Conservation (phyloP, 2,329 filamentous ascomycete genomes). For the Hypoxylon sp. region DNA sequence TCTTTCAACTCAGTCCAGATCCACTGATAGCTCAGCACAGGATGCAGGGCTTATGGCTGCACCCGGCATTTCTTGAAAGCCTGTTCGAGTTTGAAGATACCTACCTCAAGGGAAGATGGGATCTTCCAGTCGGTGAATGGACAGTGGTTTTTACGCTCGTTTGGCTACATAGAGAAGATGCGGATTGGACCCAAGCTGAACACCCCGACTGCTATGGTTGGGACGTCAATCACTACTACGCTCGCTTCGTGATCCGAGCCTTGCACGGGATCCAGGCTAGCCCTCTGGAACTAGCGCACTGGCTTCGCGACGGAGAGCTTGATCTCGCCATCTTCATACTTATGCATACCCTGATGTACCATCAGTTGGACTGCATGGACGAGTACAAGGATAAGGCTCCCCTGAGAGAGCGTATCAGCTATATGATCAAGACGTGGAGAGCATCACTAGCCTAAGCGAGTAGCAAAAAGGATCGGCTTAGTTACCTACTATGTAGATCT, state of each 20-base stretch:
- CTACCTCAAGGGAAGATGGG: slow-evolving; percentile 36
- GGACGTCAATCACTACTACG: slow-evolving; percentile 42
- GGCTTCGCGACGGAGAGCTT: slow-evolving; percentile 34
- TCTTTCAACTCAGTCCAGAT: slow-evolving; percentile 43
- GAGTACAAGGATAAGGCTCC: slow-evolving; percentile 23
- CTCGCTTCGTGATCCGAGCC: slow-evolving; percentile 40
- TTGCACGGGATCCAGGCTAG: slow-evolving; percentile 20
- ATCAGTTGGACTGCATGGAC: slow-evolving; percentile 46
- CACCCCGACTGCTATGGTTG: slow-evolving; percentile 6
- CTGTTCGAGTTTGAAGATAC: slow-evolving; percentile 38
- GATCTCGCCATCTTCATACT: slow-evolving; percentile 45
- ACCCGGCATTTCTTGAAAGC: slow-evolving; percentile 28
- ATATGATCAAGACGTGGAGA: slow-evolving; percentile 20
- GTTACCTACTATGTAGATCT: not conserved
- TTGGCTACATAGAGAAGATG: slow-evolving; percentile 1
- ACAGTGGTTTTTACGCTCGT: slow-evolving; percentile 27
- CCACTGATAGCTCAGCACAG: slow-evolving; percentile 32
- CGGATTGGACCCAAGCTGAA: not conserved
- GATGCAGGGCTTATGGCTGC: slow-evolving; percentile 42
- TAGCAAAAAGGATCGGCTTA: not conserved
- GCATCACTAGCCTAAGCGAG: not conserved
- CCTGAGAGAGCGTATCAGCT: slow-evolving; percentile 27
- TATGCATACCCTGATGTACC: slow-evolving; percentile 45
- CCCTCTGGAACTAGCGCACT: slow-evolving; percentile 32
- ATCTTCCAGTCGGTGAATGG: slow-evolving; percentile 38